These are phyloP conservation scores for Penicillium turbatum DNA, from an alignment of 495 filamentous ascomycete genomes.

Conservation along the genomic window DNA sequence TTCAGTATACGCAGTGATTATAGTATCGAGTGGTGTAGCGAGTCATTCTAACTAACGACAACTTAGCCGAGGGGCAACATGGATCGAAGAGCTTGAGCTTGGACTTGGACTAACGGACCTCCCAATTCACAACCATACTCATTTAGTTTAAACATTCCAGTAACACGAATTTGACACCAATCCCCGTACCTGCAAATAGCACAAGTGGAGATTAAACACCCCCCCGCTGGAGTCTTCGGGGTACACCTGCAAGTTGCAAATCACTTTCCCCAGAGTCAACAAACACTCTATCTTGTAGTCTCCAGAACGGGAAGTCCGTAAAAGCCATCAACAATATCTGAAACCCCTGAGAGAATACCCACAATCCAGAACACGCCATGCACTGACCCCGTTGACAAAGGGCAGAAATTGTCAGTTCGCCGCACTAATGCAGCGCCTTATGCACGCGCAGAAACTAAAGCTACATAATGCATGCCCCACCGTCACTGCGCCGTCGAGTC, in stretches of 20 bases:
- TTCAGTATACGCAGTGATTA: neutral
- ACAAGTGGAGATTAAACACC: neutral
- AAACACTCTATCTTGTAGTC: neutral
- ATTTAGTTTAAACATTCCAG: too few relatives aligned
- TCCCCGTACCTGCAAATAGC: neutral
- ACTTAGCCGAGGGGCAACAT: neutral
- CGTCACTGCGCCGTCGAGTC: conserved; percentile 17
- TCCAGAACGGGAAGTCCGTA: neutral
- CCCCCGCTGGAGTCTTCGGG: conserved; percentile 1
- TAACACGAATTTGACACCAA: neutral
- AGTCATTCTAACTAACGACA: neutral
- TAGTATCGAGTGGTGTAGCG: neutral
- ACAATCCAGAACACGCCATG: conserved; percentile 13
- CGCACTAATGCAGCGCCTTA: conserved; percentile 25
- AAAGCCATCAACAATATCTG: neutral
- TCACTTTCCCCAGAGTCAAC: conserved; percentile 7
- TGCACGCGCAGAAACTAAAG: conserved; percentile 21
- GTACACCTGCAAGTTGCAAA: conserved; percentile 12
- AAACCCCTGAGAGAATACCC: conserved; percentile 17
- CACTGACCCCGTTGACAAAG: conserved; percentile 20
- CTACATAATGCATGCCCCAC: conserved; percentile 10
- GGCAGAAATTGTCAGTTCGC: conserved; percentile 27
- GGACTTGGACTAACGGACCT: neutral
- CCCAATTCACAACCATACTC: neutral
- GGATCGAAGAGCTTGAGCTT: neutral